Conservation (phyloP, 2,329 filamentous ascomycete species). For the Escovopsis sp. region DNA sequence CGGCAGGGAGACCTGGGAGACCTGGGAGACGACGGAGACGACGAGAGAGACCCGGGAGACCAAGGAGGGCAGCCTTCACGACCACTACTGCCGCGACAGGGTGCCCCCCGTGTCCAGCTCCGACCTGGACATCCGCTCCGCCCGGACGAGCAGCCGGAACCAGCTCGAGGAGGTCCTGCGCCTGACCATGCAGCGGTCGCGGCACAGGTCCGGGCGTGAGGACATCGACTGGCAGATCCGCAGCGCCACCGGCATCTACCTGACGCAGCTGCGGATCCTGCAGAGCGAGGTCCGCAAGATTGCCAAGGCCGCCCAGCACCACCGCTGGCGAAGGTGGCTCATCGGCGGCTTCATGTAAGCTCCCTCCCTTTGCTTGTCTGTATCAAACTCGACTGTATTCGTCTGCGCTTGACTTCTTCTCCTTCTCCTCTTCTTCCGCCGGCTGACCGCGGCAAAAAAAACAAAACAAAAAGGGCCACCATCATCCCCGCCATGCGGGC, state of each 20-base stretch:
- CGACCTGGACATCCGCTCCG: conserved; percentile 11
- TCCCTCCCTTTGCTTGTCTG: background rate
- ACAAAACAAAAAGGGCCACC: conserved; percentile 22
- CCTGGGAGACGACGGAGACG: too few relatives aligned
- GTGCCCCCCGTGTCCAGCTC: too few relatives aligned
- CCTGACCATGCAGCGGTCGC: conserved; percentile 14
- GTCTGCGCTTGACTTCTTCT: too few relatives aligned
- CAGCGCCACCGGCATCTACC: conserved; percentile 25
- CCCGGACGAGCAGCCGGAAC: conserved; percentile 21
- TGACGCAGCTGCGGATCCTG: conserved; percentile 30
- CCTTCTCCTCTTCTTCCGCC: too few relatives aligned
- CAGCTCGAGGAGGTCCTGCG: conserved; percentile 22
- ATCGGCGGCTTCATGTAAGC: conserved; percentile 38
- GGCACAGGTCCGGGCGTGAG: conserved; percentile 16
- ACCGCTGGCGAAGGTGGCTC: conserved; percentile 38
- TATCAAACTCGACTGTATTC: too few relatives aligned
- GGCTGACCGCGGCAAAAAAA: background rate
- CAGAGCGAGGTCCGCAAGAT: conserved; percentile 29
- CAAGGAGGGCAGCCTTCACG: too few relatives aligned
- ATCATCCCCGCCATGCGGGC: conserved; percentile 37
- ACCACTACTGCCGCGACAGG: too few relatives aligned
- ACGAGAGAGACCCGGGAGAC: too few relatives aligned
- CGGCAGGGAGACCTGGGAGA: too few relatives aligned
- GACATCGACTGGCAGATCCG: conserved; percentile 30
- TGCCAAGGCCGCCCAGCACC: conserved; percentile 29